These are phyloP conservation scores for Magnaporthales sp. DNA, from an alignment of 2,329 filamentous ascomycete genomes.

Conservation along the genomic window DNA sequence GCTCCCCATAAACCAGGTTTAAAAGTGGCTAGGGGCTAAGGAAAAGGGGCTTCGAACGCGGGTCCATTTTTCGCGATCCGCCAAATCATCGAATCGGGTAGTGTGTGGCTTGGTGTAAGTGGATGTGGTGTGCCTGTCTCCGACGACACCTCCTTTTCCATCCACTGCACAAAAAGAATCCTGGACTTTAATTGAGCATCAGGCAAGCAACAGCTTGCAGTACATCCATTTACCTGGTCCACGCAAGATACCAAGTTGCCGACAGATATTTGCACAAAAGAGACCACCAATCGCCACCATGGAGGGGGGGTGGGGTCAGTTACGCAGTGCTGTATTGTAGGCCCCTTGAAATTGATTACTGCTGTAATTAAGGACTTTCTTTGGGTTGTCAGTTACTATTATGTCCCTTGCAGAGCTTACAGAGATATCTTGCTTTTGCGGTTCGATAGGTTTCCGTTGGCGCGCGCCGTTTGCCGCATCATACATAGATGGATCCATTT, in stretches of 20 bases:
- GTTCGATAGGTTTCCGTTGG: background rate
- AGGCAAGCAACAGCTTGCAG: background rate
- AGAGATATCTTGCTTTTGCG: background rate
- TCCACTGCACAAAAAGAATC: background rate
- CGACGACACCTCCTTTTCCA: background rate
- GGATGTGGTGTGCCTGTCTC: background rate
- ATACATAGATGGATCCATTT: background rate
- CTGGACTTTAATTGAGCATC: background rate
- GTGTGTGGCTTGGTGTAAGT: background rate
- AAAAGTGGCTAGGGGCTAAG: background rate
- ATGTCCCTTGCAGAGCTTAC: too few species aligned
- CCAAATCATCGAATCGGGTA: background rate
- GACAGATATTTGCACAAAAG: background rate
- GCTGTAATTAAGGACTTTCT: background rate
- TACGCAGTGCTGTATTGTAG: too few species aligned
- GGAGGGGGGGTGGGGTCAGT: background rate
- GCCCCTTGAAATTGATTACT: background rate
- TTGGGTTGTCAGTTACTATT: background rate
- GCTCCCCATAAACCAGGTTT: background rate
- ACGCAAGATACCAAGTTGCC: too few species aligned
- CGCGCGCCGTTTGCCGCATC: background rate
- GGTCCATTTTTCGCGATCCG: background rate
- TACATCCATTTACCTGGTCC: background rate
- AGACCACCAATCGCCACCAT: background rate
- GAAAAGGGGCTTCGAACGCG: background rate